Evolutionary conservation across 2,329 filamentous ascomycete species (phyloP), one percentile per base, ranked within the genome.

Genomic region (Aspergillus cejpii): DNA sequence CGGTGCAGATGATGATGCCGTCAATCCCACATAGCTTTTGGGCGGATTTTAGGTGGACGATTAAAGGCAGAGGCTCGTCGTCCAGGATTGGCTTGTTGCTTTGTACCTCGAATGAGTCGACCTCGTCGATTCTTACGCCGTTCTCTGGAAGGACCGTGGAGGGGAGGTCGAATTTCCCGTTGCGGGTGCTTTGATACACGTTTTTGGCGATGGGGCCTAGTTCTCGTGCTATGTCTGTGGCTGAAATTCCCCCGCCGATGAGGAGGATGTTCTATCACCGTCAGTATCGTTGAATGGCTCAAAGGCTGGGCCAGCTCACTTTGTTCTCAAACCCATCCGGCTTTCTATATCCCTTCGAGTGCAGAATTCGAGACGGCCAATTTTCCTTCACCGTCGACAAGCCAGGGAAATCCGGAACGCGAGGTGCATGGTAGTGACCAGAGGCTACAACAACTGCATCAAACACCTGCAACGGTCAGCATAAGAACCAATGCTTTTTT

Each of bases 1-100:
- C 84, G 0, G 84, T 87, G 12, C 77, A 80, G 4, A 87, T 58
- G 15, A 87, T 72, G 0, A 87, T 72, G 12, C 70, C 66, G 53
- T 87, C 75, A 27, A 87, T 78, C 7, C 73, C 69, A 15, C 67
- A 67, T 0, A 87, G 55, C 1, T 64, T 64, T 0, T 65, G 53
- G 0, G 80, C 81, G 19, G 79, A 74, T 34, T 69, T 72, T 1
- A 87, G 64, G 0, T 72, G 66, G 1, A 81, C 63, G 0, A 61
- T 71, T 0, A 76, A 72, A 0, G 77, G 76, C 6, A 81, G 73
- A 0, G 70, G 55, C 0, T 65, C 60, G 0, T 63, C 53, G 1
- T 55, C 47, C 5, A 41, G 11, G 6, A 43, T 23, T 1, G 19
- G 6, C 2, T 20, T 3, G 7, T 48, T 29, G 1, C 38, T 39